phyloP scores from a whole-genome alignment of 75 land plant genomes.

The Cunninghamia lanceolata region DNA sequence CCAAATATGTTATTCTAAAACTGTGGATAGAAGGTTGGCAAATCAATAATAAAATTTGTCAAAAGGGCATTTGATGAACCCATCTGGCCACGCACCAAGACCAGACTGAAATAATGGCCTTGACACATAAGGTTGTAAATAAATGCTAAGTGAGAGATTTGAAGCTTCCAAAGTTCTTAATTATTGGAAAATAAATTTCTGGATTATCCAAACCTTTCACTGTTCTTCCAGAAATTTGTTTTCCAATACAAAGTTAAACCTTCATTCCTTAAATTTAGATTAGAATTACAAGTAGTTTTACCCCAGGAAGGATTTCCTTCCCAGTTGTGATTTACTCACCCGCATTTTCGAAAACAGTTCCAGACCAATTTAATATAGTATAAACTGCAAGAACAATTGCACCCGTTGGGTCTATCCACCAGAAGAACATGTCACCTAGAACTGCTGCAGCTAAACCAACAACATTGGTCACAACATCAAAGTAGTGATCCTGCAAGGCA shows the following conservation, averaged over 20 bases:
- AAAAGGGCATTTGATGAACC: background rate
- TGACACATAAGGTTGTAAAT: background rate
- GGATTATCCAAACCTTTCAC: background rate
- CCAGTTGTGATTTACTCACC: conserved; percentile 24
- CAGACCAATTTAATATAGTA: conserved; percentile 85
- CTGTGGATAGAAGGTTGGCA: background rate
- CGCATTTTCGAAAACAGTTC: conserved; percentile 81
- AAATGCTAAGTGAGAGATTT: background rate
- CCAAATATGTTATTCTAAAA: background rate
- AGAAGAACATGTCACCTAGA: conserved; percentile 67
- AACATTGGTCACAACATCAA: conserved; percentile 87
- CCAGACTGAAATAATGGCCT: background rate
- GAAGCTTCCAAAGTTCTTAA: background rate
- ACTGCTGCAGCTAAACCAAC: conserved; percentile 82
- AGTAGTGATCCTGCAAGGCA: conserved; percentile 75
- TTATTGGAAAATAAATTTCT: background rate
- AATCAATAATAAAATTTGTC: background rate
- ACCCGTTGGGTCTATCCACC: conserved; percentile 96
- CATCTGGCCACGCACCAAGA: background rate
- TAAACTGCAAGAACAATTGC: conserved; percentile 86
- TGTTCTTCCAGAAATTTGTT: background rate
- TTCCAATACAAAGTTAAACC: background rate
- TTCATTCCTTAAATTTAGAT: background rate
- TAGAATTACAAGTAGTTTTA: background rate
- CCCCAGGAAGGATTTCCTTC: background rate